Base-by-base conservation (phyloP, 805 yeast genomes). In the Komagataella pseudopastoris region DNA sequence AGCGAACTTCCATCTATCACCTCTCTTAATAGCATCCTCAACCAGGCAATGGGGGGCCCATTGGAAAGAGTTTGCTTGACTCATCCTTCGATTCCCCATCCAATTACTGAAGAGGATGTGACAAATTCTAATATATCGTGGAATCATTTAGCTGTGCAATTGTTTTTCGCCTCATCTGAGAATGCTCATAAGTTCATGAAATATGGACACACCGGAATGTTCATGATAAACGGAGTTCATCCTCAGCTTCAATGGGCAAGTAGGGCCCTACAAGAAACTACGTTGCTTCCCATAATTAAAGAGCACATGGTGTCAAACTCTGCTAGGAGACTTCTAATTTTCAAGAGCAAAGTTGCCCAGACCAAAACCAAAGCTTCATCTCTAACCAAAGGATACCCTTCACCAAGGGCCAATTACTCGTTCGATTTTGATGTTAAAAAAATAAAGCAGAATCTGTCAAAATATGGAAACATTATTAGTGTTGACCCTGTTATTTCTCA, bases 11-110 rank as follows among this genome's bases (percentile, higher is more conserved):
- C 58, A 6, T 53, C 58, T 0, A 58, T 61, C 24, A 70, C 77
- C 6, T 80, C 83, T 6, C 55, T 80, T 6, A 69, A 69, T 20
- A 68, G 78, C 44, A 64, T 84, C 7, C 56, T 85, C 17, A 60
- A 78, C 1, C 84, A 78, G 51, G 67, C 83, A 0, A 68, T 72
- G 56, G 90, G 93, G 1, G 95, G 95, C 0, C 85, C 88, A 0
- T 63, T 85, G 49, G 87, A 83, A 55, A 72, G 71, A 50, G 57
- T 82, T 4, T 66, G 63, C 12, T 57, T 69, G 24, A n/a, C 23
- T n/a, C 23, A 49, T 16, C 17, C 18, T 23, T 30, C 39, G 5
- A 30, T 30, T 14, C 39, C 39, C 39, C 39, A 30, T 30, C 39
- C 39, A 10, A 30, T 30, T 30, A 17, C 18, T 16, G 51, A 16